Conservation (phyloP, 1,284 basidiomycete genomes). For the Tilletia horrida region DNA sequence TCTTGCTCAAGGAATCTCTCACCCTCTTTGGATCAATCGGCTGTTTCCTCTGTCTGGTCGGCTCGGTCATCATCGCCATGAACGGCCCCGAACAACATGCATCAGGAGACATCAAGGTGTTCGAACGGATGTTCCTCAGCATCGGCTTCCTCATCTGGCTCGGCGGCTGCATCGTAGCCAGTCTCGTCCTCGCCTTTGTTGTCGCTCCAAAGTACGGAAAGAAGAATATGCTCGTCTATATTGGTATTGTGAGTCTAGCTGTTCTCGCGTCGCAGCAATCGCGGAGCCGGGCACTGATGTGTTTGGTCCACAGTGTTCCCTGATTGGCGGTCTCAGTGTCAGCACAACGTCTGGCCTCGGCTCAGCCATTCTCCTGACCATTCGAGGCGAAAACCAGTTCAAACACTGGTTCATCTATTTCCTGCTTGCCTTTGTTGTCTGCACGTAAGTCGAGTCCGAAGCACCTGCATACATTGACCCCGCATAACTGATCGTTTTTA, state of each 20-base stretch:
- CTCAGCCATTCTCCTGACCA: conserved; percentile 80
- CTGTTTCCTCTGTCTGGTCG: conserved; percentile 80
- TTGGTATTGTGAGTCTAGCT: conserved; percentile 30
- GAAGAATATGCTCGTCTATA: conserved; percentile 90
- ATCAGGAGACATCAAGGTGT: conserved; percentile 73
- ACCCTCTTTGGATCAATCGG: conserved; percentile 60
- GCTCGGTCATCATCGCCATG: conserved; percentile 67
- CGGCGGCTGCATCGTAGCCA: conserved; percentile 48
- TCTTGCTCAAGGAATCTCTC: conserved; percentile 87
- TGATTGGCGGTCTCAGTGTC: conserved; percentile 94
- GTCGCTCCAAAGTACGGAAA: conserved; percentile 84
- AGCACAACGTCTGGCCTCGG: conserved; percentile 93
- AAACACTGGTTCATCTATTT: conserved; percentile 61
- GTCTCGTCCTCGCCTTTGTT: conserved; percentile 60
- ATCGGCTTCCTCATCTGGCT: conserved; percentile 82
- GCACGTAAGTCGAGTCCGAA: conserved; percentile 60
- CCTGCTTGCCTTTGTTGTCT: conserved; percentile 74
- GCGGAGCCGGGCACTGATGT: too few species aligned
- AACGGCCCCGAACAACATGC: conserved; percentile 78
- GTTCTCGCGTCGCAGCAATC: neutral
- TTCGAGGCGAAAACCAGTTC: conserved; percentile 78
- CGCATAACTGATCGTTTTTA: neutral
- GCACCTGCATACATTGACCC: neutral
- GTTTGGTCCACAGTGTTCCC: conserved; percentile 63
- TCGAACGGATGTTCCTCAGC: conserved; percentile 77